Conservation (phyloP, 768 basidiomycete genomes). For the Tylopilus balloui region DNA sequence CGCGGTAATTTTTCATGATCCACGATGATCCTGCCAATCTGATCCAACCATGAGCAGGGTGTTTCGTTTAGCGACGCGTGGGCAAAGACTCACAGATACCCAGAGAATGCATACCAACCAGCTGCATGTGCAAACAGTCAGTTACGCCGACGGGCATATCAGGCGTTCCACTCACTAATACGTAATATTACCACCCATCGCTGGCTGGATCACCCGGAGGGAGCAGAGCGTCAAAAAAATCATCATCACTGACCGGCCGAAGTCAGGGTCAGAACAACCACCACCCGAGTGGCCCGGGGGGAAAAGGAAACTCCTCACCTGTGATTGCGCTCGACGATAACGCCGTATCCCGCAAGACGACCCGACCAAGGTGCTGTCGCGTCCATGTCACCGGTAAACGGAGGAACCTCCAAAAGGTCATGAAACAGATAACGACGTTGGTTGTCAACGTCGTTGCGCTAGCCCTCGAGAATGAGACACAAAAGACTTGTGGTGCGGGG, state of each 20-base stretch:
- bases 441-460: constrained; percentile 20
- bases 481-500: too few species aligned
- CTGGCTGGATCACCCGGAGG: constrained; percentile 7
- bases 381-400: constrained; percentile 11
- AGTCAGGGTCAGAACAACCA: background rate
- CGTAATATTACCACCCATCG: constrained; percentile 17
- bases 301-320: constrained; percentile 4
- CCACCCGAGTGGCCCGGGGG: too few species aligned
- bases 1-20: constrained; percentile 8
- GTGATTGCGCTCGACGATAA: constrained; percentile 5
- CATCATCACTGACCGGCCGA: constrained; percentile 8
- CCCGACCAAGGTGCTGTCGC: background rate
- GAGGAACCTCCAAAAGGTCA: constrained; percentile 20
- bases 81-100: constrained; percentile 12
- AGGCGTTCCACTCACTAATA: constrained; percentile 15
- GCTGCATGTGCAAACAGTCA: constrained; percentile 3
- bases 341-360: constrained; percentile 18
- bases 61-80: background rate
- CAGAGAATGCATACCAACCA: constrained; percentile 19
- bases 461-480: background rate
- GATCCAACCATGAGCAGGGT: background rate
- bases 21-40: constrained; percentile 18
- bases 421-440: constrained; percentile 9
- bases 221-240: constrained; percentile 19
- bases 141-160: background rate